Evolutionary conservation across 2,329 filamentous ascomycete genomes (phyloP).

Genomic region (Microcyclospora pomicola): DNA sequence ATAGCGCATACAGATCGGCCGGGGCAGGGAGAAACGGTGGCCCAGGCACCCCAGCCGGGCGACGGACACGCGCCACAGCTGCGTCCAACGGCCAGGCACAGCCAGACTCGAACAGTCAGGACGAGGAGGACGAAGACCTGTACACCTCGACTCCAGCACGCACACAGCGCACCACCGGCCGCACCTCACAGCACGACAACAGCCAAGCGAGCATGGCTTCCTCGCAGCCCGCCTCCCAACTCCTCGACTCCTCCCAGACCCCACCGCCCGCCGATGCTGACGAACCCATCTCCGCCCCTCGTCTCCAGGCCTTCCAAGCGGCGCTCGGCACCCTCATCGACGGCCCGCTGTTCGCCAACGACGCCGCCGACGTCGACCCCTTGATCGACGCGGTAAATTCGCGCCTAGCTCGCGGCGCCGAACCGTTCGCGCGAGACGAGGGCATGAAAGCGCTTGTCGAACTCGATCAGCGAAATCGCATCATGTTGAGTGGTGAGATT

Average conservation of each 20-base stretch:
- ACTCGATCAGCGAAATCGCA: constrained; percentile 72
- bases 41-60: constrained; percentile 12
- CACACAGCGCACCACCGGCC: constrained; percentile 30
- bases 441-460: constrained; percentile 62
- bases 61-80: constrained; percentile 7
- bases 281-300: constrained; percentile 41
- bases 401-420: constrained; percentile 44
- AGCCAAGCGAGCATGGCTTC: constrained; percentile 62
- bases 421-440: constrained; percentile 55
- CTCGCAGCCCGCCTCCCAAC: constrained; percentile 63
- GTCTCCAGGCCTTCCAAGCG: constrained; percentile 63
- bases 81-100: constrained; percentile 15
- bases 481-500: constrained; percentile 53
- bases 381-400: constrained; percentile 70
- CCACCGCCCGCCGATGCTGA: constrained; percentile 8
- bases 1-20: constrained; percentile 16
- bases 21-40: constrained; percentile 2
- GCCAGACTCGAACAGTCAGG: constrained; percentile 20
- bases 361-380: constrained; percentile 60
- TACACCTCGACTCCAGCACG: constrained; percentile 38
- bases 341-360: constrained; percentile 72
- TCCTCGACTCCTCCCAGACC: constrained; percentile 42
- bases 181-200: constrained; percentile 27
- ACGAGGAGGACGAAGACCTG: constrained; percentile 40
- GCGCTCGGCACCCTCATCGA: constrained; percentile 73